Percentiles rank a stretch among this genome's conserved stretches.
phyloP scores from a whole-genome alignment of 2,329 filamentous ascomycete species.

The Plenodomus biglobosus region DNA sequence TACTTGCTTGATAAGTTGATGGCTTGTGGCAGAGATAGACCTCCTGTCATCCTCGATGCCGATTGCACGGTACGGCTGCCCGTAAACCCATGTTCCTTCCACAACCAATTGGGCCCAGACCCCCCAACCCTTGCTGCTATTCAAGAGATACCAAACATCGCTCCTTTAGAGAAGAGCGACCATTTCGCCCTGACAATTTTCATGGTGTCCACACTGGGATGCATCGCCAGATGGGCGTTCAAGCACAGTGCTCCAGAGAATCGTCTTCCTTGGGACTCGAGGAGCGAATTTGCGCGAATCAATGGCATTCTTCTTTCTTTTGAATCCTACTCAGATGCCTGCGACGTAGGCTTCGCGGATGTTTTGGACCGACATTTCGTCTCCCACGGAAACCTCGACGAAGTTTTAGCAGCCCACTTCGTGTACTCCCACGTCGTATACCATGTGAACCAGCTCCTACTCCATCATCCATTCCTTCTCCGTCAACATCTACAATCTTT shows the following conservation, averaged over 20 bases:
- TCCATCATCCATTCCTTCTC: constrained; percentile 43
- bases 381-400: constrained; percentile 14
- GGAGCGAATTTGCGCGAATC: constrained; percentile 39
- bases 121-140: constrained; percentile 1
- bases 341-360: constrained; percentile 19
- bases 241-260: constrained; percentile 3
- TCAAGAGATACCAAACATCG: constrained; percentile 1
- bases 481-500: constrained; percentile 26
- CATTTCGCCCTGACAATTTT: constrained; percentile 31
- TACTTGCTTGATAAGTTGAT: constrained; percentile 45
- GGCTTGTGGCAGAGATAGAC: constrained; percentile 41
- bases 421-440: constrained; percentile 40
- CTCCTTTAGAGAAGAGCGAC: constrained; percentile 1
- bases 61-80: constrained; percentile 15
- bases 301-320: constrained; percentile 37
- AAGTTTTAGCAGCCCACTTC: constrained; percentile 25
- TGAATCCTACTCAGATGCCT: constrained; percentile 32
- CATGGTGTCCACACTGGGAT: constrained; percentile 34
- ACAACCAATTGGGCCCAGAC: neutral
- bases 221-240: constrained; percentile 33
- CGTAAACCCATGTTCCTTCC: neutral
- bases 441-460: constrained; percentile 41
- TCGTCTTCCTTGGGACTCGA: constrained; percentile 42
- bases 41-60: constrained; percentile 41
- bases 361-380: constrained; percentile 12